phyloP scores from a whole-genome alignment of 495 filamentous ascomycete genomes.

The Xylona heveae region DNA sequence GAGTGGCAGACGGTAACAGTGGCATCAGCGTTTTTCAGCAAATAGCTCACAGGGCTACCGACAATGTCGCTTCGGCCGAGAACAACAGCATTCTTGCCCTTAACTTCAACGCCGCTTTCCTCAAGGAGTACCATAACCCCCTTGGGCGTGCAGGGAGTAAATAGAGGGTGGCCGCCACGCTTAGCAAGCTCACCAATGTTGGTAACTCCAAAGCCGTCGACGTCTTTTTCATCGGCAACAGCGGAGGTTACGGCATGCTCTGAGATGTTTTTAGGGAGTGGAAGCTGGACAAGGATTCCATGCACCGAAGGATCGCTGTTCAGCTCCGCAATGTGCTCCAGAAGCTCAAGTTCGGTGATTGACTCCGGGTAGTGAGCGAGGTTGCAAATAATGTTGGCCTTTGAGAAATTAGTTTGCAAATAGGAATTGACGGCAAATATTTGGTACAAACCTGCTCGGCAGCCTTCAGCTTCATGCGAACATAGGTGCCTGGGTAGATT shows the following conservation, averaged over 20 bases:
- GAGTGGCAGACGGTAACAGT: conserved; percentile 96
- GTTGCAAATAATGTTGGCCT: conserved; percentile 80
- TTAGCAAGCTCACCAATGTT: conserved; percentile 96
- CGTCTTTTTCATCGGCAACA: conserved; percentile 86
- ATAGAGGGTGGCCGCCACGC: conserved; percentile 68
- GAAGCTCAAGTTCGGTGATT: conserved; percentile 65
- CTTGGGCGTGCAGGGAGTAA: conserved; percentile 87
- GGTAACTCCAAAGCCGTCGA: conserved; percentile 82
- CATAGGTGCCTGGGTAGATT: conserved; percentile 58
- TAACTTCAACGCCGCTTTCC: conserved; percentile 62
- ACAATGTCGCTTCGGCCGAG: conserved; percentile 93
- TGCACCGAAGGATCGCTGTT: conserved; percentile 80
- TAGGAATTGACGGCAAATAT: conserved; percentile 6
- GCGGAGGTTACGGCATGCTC: conserved; percentile 78
- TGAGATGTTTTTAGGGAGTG: conserved; percentile 69
- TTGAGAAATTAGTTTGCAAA: conserved; percentile 7
- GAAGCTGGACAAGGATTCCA: conserved; percentile 86
- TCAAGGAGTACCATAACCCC: conserved; percentile 84
- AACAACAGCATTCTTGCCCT: conserved; percentile 86
- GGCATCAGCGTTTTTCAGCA: conserved; percentile 86
- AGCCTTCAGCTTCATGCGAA: conserved; percentile 98
- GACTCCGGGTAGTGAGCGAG: conserved; percentile 62
- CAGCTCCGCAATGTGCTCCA: conserved; percentile 56
- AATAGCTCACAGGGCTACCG: conserved; percentile 84
- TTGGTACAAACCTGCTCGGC: conserved; percentile 53